A percentile compares a stretch with the other conserved stretches of the same genome.
phyloP scores from a whole-genome alignment of 176 grass and related monocot species.

The Phoenix dactylifera region DNA sequence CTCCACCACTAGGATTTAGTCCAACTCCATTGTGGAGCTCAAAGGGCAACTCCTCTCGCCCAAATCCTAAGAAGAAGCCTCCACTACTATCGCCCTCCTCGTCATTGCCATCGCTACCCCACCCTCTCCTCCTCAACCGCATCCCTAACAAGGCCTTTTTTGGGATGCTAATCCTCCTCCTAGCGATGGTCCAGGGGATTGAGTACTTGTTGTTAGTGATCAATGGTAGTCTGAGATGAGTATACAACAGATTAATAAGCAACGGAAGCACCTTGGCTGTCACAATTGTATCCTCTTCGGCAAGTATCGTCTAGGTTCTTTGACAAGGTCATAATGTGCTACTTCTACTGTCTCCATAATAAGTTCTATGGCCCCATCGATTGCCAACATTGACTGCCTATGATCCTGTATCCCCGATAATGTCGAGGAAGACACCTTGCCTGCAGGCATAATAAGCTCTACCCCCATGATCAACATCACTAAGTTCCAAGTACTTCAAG shows the following conservation, averaged over 20 bases:
- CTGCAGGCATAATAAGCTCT: slow-evolving; percentile 6
- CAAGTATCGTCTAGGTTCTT: slow-evolving; percentile 86
- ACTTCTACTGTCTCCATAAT: slow-evolving; percentile 83
- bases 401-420: slow-evolving; percentile 75
- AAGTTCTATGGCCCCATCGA: slow-evolving; percentile 45
- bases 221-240: too few relatives aligned
- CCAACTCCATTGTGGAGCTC: too few relatives aligned
- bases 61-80: too few relatives aligned
- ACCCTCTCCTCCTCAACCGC: too few relatives aligned
- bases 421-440: not conserved
- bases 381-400: slow-evolving; percentile 55
- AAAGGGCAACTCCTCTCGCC: too few relatives aligned
- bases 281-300: slow-evolving; percentile 90
- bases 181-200: too few relatives aligned
- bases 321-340: slow-evolving; percentile 88
- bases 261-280: slow-evolving; percentile 77
- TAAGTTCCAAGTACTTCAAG: slow-evolving; percentile 86
- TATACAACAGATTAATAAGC: slow-evolving; percentile 48
- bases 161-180: too few relatives aligned
- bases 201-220: too few relatives aligned
- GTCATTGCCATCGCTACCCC: too few relatives aligned
- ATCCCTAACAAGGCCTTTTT: too few relatives aligned
- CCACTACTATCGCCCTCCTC: too few relatives aligned
- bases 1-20: too few relatives aligned
- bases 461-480: slow-evolving; percentile 55